Evolutionary conservation across 2,329 filamentous ascomycete species (phyloP), one percentile per base, ranked within the genome.

Genomic region (Diaporthe sp.): DNA sequence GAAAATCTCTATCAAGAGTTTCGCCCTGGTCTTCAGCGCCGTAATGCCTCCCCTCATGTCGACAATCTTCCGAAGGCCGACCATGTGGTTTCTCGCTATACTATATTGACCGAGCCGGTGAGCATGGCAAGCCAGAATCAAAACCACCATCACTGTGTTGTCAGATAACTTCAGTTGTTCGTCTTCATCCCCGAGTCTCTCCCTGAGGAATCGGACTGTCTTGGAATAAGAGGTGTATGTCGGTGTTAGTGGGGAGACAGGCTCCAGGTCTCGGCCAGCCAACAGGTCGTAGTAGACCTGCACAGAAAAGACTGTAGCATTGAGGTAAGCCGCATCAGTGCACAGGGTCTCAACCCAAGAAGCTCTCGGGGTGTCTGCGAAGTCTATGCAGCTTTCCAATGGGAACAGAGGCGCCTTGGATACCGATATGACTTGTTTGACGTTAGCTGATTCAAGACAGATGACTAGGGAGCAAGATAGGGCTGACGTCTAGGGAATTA

Each of bases 51-150:
- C 85, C 71, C 83, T 82, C 42, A 87, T 44, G 25, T 80, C 75
- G 9, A 86, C 80, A 9, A 87, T 84, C 75, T 80, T 84, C 25
- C 79, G 79, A 25, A 86, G 79, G 9, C 85, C 85, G 31, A 81
- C 65, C 72, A 86, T 79, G 71, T 86, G 84, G 28, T 83, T 78
- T 12, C 71, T 78, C 1, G 83, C 82, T 0, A 80, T 75, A 6
- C 79, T 71, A 22, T 72, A 71, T 53, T 86, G 81, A 4, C 82
- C 81, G 0, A 72, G 77, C 12, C 80, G 75, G 34, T 81, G 78
- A 10, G 85, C 82, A 71, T 82, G 78, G 3, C 76, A 77, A 2
- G 83, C 82, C 20, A 86, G 76, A 20, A 77, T 79, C 68, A 85
- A 51, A 1, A 86, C 78, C 0, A 81, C 80, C 5, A 79, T 77